Base-by-base conservation (phyloP, 208 protist species). In the Trypanosoma mega region DNA sequence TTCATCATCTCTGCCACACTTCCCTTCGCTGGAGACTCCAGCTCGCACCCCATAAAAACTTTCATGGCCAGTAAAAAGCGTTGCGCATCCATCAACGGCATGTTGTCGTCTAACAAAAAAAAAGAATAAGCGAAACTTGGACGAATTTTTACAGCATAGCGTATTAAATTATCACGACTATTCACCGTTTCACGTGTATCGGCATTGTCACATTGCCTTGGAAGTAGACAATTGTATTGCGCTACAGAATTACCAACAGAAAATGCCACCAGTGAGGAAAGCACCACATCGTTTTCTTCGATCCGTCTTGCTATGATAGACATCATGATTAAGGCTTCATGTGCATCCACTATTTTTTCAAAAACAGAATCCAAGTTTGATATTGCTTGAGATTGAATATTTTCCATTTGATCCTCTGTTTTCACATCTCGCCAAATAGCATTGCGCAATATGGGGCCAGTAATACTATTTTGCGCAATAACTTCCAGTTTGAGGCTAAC, bases 201-300 rank as follows among this genome's bases (percentile, higher is more conserved):
- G 33, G 34, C 21, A 23, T 9, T 2, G 14, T 6, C 9, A 14
- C 7, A 6, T 48, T 48, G 2, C 27, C 27, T 2, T 41, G 18
- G 52, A 33, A 30, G 6, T 2, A 58, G 20, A 41, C 6, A 44
- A 1, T 58, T 16, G 34, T 58, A 58, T 5, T 47, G 5, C 1
- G 29, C n/a, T 30, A 58, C 34, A 43, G 24, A 11, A 1, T 31
- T 26, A 33, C 52, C 33, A 58, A 58, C 52, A 46, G 34, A 46
- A 31, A 58, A 46, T 33, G 21, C 52, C 43, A 33, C n/a, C 26
- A 58, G 33, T n/a, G 52, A 58, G n/a, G 52, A 58, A 30, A 58
- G 29, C 5, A 58, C 20, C 27, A 58, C 21, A 46, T 58, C 52
- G 18, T 30, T 33, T 2, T 33, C 24, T 46, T 58, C 36, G 12